Base-by-base conservation (phyloP, 805 yeast species). In the Zygosaccharomyces rouxii region DNA sequence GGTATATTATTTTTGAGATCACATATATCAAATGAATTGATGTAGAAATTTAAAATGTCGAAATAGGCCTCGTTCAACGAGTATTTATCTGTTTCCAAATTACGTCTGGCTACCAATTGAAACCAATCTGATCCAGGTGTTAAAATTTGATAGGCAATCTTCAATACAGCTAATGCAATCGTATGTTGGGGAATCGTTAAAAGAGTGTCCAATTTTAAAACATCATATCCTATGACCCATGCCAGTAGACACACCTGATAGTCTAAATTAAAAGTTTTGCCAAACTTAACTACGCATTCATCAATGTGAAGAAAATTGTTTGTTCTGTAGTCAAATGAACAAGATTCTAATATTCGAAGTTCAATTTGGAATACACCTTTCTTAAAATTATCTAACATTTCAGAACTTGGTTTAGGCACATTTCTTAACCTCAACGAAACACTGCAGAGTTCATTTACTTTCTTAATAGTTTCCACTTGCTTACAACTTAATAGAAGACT, bases 401-500 rank as follows among this genome's bases (percentile, higher is more conserved):
- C 75, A 1, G 59, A 42, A 3, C 55, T 59, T 35, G 64, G 48
- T 35, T 56, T 59, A 7, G 48, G 55, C 5, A 57, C 51, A 40
- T 62, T 64, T 11, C 71, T 57, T n/a, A 67, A 50, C 39, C 62
- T 68, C 49, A 70, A 61, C 4, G 74, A 70, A 31, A 68, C 68
- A 3, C 68, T 61, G 67, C 63, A 75, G 10, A 89, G 74, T 39
- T 85, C 87, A 45, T 79, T 73, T 13, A 84, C 64, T 56, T 85
- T 85, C 63, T 88, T 89, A 37, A 89, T 83, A 37, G 89, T 86
- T 60, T 89, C 97, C 59, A 87, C 95, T 54, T 82, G 80, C 64
- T 89, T 88, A 38, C 83, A 71, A 2, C 96, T 85, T 13, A 87
- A 70, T 49, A 86, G 77, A 6, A 89, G 62, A 46, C 89, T 77